phyloP scores from a whole-genome alignment of 2,329 filamentous ascomycete genomes.

The Fusarium neocosmosporiellum region DNA sequence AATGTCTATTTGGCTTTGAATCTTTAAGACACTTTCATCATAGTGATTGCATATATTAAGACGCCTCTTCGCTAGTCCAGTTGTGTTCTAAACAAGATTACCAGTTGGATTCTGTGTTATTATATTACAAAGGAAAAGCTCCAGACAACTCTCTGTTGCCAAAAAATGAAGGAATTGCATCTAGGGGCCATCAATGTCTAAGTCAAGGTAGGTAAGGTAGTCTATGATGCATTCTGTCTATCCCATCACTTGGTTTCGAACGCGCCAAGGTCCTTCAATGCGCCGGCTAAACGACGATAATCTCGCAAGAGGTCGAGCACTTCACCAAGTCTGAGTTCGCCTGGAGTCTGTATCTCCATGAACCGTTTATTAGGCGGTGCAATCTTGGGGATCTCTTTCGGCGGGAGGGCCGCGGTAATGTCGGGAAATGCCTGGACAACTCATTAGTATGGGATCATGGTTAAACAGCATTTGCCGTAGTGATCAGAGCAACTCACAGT shows the following conservation, averaged over 20 bases:
- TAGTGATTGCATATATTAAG: not conserved
- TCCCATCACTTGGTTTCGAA: constrained; percentile 59
- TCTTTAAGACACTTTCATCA: not conserved
- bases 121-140: not conserved
- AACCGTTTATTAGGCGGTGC: constrained; percentile 78
- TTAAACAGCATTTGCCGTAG: not conserved
- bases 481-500: constrained; percentile 57
- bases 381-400: constrained; percentile 66
- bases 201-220: not conserved
- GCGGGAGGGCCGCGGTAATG: constrained; percentile 64
- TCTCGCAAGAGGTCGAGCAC: constrained; percentile 78
- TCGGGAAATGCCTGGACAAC: constrained; percentile 68
- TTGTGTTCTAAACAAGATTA: not conserved
- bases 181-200: constrained; percentile 22
- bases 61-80: not conserved
- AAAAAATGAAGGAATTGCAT: constrained; percentile 5
- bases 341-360: constrained; percentile 76
- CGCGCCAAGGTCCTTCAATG: constrained; percentile 71
- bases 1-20: not conserved
- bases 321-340: constrained; percentile 78
- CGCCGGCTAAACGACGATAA: constrained; percentile 77
- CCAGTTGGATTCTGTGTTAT: not conserved
- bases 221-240: constrained; percentile 2
- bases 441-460: constrained; percentile 1
- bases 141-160: not conserved